phyloP scores from a whole-genome alignment of 371 early-diverging fungal species.

The Actinomucor elegans region DNA sequence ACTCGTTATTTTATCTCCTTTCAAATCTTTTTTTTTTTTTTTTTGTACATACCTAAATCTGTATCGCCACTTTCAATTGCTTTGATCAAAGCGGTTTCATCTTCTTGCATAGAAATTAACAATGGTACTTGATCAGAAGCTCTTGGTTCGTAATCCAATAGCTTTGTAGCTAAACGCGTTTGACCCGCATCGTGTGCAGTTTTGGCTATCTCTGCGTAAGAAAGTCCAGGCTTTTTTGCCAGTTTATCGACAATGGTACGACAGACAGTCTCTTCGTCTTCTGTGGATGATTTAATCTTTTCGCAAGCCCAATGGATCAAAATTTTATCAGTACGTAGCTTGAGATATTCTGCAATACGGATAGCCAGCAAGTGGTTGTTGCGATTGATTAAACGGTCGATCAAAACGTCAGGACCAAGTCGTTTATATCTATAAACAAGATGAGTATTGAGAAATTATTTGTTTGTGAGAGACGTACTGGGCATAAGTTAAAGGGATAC shows the following conservation, averaged over 20 bases:
- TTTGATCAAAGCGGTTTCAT: constrained; percentile 83
- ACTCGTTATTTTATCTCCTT: background rate
- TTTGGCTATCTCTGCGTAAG: constrained; percentile 92
- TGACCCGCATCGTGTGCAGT: constrained; percentile 88
- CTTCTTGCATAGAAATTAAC: constrained; percentile 90
- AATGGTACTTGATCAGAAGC: constrained; percentile 94
- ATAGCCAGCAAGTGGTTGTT: constrained; percentile 86
- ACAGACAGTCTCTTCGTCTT: constrained; percentile 86
- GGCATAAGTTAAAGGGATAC: constrained; percentile 84
- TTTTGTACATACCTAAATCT: constrained; percentile 82
- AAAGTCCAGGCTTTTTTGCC: constrained; percentile 68
- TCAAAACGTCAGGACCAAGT: constrained; percentile 74
- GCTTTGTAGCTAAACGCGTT: constrained; percentile 83
- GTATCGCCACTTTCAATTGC: constrained; percentile 95
- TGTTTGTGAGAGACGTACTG: constrained; percentile 63
- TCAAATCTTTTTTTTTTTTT: too few relatives aligned
- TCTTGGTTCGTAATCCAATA: constrained; percentile 92
- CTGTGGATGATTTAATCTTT: constrained; percentile 84
- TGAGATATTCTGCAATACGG: constrained; percentile 81
- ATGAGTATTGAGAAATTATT: too few relatives aligned
- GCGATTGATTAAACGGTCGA: constrained; percentile 81
- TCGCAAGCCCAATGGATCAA: constrained; percentile 95
- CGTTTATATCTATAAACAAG: constrained; percentile 61
- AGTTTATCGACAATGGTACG: constrained; percentile 80
- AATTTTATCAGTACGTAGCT: constrained; percentile 78